Base-by-base conservation (phyloP, 495 filamentous ascomycete species). In the Aspergillus panamensis region DNA sequence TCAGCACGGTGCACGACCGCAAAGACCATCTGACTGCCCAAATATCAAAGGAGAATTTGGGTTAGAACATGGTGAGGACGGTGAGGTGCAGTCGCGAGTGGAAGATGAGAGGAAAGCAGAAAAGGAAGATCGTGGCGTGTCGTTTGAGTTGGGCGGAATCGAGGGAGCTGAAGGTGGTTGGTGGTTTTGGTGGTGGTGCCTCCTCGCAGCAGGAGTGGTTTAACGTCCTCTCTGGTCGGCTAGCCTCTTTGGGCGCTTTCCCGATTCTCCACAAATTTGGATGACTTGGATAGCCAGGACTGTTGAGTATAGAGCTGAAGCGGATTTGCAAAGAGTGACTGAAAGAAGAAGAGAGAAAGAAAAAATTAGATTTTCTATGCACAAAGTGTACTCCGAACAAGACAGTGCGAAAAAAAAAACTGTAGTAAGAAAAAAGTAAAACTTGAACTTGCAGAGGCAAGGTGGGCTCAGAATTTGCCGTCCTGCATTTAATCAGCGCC, bases 91-190 rank as follows among this genome's bases (percentile, higher is more conserved):
- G 29, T 20, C 21, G 43, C 53, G 42, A 32, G 32, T 43, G 49
- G 19, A 53, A 51, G 48, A 29, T 50, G 48, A 49, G 63, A 56
- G 61, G 61, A 65, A 67, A 65, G 64, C 62, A 56, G 62, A 42
- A 60, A 58, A 60, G 61, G 57, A 62, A 45, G 59, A 57, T 55
- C 56, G 59, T 73, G 73, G 73, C 70, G 73, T 58, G 63, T 37
- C 25, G 25, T 58, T 51, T 65, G 67, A 69, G 66, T 66, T 69
- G 52, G 66, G 71, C 67, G 69, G 69, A 75, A 64, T 66, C 59
- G 64, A 68, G 67, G 61, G 52, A 62, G 59, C 60, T 57, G 52
- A 49, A 59, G 65, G 55, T 58, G 60, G 60, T 62, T 60, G 64
- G 63, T 59, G 56, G n/a, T n/a, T n/a, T n/a, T n/a, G n/a, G 64